Evolutionary conservation across 2,329 filamentous ascomycete species (phyloP).

Genomic region (Fusarium pilosicola): DNA sequence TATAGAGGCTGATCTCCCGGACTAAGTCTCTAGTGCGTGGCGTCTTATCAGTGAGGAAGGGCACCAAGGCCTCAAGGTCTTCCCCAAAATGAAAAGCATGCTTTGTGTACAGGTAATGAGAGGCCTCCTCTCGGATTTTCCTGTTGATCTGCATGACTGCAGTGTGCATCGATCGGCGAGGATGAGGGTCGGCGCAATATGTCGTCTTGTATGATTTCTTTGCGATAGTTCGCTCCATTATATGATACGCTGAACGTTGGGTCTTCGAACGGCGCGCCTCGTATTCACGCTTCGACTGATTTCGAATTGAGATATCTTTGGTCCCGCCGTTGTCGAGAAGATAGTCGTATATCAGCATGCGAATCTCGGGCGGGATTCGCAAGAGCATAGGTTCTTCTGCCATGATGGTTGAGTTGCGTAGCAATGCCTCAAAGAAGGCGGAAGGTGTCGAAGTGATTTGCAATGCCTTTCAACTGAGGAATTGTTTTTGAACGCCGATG

Average conservation of each 20-base stretch:
- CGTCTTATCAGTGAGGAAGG: slow-evolving; percentile 68
- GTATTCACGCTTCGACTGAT: slow-evolving; percentile 45
- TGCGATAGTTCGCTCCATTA: slow-evolving; percentile 53
- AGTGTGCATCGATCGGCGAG: slow-evolving; percentile 50
- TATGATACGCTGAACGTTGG: slow-evolving; percentile 52
- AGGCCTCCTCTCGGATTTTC: slow-evolving; percentile 64
- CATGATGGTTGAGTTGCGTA: slow-evolving; percentile 23
- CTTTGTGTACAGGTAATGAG: slow-evolving; percentile 63
- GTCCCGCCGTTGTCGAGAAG: slow-evolving; percentile 55
- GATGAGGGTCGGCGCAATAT: slow-evolving; percentile 52
- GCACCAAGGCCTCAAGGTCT: slow-evolving; percentile 68
- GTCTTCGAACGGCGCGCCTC: slow-evolving; percentile 23
- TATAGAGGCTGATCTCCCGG: slow-evolving; percentile 62
- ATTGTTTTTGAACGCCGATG: slow-evolving; percentile 1
- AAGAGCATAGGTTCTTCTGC: slow-evolving; percentile 43
- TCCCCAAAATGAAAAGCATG: slow-evolving; percentile 69
- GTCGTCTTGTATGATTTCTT: slow-evolving; percentile 62
- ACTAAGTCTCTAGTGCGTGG: slow-evolving; percentile 58
- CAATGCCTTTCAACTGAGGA: neutral
- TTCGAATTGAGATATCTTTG: slow-evolving; percentile 54
- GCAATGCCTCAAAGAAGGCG: neutral
- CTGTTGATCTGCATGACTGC: slow-evolving; percentile 58
- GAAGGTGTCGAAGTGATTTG: neutral
- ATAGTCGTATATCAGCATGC: slow-evolving; percentile 56
- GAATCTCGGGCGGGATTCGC: slow-evolving; percentile 54